phyloP scores from a whole-genome alignment of 1,284 basidiomycete genomes.

The Malassezia dermatis region DNA sequence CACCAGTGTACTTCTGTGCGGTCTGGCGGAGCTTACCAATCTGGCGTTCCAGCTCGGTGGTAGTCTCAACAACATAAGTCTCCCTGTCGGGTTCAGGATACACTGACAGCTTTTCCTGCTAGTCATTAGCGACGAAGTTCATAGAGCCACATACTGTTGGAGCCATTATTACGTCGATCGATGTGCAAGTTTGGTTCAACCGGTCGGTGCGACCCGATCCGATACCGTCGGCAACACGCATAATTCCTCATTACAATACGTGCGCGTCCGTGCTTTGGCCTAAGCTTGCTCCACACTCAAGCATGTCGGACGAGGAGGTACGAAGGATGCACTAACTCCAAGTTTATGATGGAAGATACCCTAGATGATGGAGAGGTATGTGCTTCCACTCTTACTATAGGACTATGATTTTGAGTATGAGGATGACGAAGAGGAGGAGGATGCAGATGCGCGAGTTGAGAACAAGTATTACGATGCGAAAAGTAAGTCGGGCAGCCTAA shows the following conservation, averaged over 20 bases:
- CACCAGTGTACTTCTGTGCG: slow-evolving; percentile 21
- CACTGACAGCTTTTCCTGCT: slow-evolving; percentile 27
- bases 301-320: slow-evolving; percentile 17
- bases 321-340: neutral
- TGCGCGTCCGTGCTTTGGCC: neutral
- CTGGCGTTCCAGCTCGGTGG: slow-evolving; percentile 38
- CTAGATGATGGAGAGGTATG: slow-evolving; percentile 31
- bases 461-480: slow-evolving; percentile 99
- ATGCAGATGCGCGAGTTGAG: slow-evolving; percentile 82
- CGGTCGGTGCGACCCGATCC: slow-evolving; percentile 2
- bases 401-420: slow-evolving; percentile 85
- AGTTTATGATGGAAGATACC: slow-evolving; percentile 47
- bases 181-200: neutral
- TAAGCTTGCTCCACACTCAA: neutral
- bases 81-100: slow-evolving; percentile 26
- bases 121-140: neutral
- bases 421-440: slow-evolving; percentile 58
- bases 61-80: slow-evolving; percentile 24
- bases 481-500: slow-evolving; percentile 53
- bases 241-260: slow-evolving; percentile 4
- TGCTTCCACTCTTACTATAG: slow-evolving; percentile 50
- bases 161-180: neutral
- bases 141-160: neutral
- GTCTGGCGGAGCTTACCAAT: slow-evolving; percentile 25
- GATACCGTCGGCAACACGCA: neutral